A percentile compares a stretch with the other conserved stretches of the same genome.
phyloP scores from a whole-genome alignment of 148 eudicot genomes.

The Fagopyrum homotropicum region DNA sequence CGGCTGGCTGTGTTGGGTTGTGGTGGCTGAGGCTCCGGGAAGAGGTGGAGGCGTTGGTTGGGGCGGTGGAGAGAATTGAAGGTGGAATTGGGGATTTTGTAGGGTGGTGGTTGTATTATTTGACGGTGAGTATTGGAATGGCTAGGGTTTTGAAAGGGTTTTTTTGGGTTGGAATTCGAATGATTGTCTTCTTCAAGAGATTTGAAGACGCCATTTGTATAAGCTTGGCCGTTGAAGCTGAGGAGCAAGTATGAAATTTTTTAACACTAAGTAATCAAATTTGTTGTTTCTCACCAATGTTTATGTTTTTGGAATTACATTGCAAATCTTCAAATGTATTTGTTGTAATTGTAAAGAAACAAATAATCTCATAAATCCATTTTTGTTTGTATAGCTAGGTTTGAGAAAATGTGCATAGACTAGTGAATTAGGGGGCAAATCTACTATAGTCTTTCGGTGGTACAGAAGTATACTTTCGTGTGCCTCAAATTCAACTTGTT shows the following conservation, averaged over 20 bases:
- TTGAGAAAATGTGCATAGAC: too few species aligned
- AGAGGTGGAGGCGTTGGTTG: conserved; percentile 70
- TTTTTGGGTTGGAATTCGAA: conserved; percentile 33
- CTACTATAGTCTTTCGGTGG: too few species aligned
- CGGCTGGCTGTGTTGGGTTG: conserved; percentile 40
- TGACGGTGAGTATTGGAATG: conserved; percentile 63
- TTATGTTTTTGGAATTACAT: neutral
- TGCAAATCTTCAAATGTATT: neutral
- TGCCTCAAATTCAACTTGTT: too few species aligned
- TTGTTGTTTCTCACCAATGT: too few species aligned
- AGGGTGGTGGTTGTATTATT: conserved; percentile 80
- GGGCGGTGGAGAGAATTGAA: conserved; percentile 32
- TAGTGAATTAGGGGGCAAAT: too few species aligned
- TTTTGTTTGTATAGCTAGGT: too few species aligned
- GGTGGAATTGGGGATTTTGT: conserved; percentile 48
- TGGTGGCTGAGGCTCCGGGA: conserved; percentile 73
- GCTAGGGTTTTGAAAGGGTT: conserved; percentile 44
- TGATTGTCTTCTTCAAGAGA: conserved; percentile 26
- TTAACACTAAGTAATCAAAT: too few species aligned
- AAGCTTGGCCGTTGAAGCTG: neutral
- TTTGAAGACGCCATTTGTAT: neutral
- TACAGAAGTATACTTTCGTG: too few species aligned
- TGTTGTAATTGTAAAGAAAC: too few species aligned
- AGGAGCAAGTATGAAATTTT: neutral
- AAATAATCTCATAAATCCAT: too few species aligned